Percentiles rank a stretch among this genome's conserved stretches.
Conservation (phyloP, 2,329 filamentous ascomycete genomes). For the Bimuria novae-zelandiae region DNA sequence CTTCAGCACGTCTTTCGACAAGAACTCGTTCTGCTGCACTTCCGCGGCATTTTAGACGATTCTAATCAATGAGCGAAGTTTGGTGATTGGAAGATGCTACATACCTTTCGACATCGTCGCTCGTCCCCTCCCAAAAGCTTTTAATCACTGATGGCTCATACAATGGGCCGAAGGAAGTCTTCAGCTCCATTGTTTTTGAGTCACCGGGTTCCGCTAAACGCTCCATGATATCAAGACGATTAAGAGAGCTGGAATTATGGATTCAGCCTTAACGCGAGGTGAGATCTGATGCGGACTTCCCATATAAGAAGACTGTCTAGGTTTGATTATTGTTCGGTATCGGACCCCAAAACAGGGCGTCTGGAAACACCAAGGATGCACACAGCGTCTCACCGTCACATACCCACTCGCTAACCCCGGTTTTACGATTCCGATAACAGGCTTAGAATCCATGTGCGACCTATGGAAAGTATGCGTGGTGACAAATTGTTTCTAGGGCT, state of each 20-base stretch:
- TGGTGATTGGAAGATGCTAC: background rate
- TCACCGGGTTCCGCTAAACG: background rate
- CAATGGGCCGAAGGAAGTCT: background rate
- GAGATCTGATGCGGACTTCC: too few species aligned
- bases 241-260: background rate
- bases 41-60: background rate
- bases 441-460: too few species aligned
- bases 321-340: too few species aligned
- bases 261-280: background rate
- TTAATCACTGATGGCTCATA: background rate
- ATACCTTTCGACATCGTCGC: background rate
- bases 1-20: background rate
- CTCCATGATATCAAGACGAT: background rate
- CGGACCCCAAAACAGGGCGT: too few species aligned
- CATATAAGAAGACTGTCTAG: too few species aligned
- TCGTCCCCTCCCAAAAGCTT: background rate
- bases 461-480: too few species aligned
- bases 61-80: background rate
- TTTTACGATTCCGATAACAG: too few species aligned
- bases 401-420: too few species aligned
- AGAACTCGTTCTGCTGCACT: background rate
- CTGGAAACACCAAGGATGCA: too few species aligned
- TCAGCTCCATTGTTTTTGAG: background rate
- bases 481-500: too few species aligned
- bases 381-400: too few species aligned